A percentile compares a stretch with the other conserved stretches of the same genome.
phyloP scores from a whole-genome alignment of 176 grass and related monocot species.

The Saccharum officinarum region DNA sequence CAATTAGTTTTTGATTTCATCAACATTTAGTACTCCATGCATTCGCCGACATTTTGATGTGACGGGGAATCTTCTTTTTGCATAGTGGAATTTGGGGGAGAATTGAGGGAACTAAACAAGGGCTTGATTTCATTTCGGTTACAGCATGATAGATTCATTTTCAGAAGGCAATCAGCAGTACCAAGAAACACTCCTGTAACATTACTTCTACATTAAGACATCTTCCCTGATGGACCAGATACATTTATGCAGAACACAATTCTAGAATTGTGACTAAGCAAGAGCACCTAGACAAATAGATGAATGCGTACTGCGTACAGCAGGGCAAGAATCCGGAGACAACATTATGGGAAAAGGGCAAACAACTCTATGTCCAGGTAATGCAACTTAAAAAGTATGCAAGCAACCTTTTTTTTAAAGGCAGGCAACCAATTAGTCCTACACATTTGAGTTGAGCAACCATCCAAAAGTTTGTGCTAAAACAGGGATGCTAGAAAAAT shows the following conservation, averaged over 20 bases:
- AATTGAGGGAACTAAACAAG: too few relatives aligned
- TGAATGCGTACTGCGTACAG: background rate
- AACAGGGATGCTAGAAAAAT: background rate
- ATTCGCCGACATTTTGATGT: too few relatives aligned
- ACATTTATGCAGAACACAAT: background rate
- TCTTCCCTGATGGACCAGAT: background rate
- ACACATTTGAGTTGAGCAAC: background rate
- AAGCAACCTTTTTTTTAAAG: background rate
- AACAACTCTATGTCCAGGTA: background rate
- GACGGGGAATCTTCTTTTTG: too few relatives aligned
- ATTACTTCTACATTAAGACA: background rate
- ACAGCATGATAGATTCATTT: background rate
- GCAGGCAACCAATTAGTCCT: background rate
- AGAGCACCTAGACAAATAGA: background rate
- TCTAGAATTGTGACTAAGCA: background rate
- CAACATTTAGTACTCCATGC: too few relatives aligned
- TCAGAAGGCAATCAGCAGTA: background rate
- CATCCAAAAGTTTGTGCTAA: background rate
- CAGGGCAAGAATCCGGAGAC: background rate
- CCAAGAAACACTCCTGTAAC: background rate
- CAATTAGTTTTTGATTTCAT: too few relatives aligned
- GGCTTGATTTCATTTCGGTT: background rate
- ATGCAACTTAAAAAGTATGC: background rate
- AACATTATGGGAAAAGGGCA: background rate
- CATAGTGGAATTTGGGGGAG: too few relatives aligned